phyloP scores from a whole-genome alignment of 1,139 yeast genomes.

The Taphrina pruni region DNA sequence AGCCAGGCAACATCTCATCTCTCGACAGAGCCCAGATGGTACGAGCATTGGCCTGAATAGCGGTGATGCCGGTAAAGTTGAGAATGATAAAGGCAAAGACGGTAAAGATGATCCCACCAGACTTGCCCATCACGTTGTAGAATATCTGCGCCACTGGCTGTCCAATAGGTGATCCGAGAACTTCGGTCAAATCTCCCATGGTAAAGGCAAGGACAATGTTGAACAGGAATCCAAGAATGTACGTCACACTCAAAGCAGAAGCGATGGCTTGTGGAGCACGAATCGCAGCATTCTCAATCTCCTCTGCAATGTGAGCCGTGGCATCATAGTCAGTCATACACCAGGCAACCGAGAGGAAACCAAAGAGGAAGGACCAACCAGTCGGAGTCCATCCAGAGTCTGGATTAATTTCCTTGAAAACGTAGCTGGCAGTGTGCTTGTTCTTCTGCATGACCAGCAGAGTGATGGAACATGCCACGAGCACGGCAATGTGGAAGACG shows the following conservation, averaged over 20 bases:
- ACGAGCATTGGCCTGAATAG: slow-evolving; percentile 82
- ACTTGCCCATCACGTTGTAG: slow-evolving; percentile 68
- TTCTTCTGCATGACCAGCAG: slow-evolving; percentile 49
- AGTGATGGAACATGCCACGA: slow-evolving; percentile 53
- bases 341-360: slow-evolving; percentile 66
- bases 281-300: slow-evolving; percentile 67
- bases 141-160: slow-evolving; percentile 63
- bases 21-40: slow-evolving; percentile 86
- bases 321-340: slow-evolving; percentile 63
- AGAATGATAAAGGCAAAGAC: slow-evolving; percentile 50
- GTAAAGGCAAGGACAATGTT: slow-evolving; percentile 55
- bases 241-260: slow-evolving; percentile 61
- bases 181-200: slow-evolving; percentile 39
- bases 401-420: slow-evolving; percentile 50
- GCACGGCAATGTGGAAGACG: slow-evolving; percentile 55
- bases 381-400: slow-evolving; percentile 51
- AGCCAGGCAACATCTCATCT: slow-evolving; percentile 82
- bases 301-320: slow-evolving; percentile 73
- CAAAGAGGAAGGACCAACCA: slow-evolving; percentile 69
- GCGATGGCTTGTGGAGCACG: slow-evolving; percentile 73
- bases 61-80: slow-evolving; percentile 68
- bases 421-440: slow-evolving; percentile 51
- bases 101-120: slow-evolving; percentile 61
- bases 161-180: slow-evolving; percentile 36
- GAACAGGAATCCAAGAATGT: slow-evolving; percentile 51